phyloP scores from a whole-genome alignment of 2,329 filamentous ascomycete genomes.

The Colletotrichum filicis region DNA sequence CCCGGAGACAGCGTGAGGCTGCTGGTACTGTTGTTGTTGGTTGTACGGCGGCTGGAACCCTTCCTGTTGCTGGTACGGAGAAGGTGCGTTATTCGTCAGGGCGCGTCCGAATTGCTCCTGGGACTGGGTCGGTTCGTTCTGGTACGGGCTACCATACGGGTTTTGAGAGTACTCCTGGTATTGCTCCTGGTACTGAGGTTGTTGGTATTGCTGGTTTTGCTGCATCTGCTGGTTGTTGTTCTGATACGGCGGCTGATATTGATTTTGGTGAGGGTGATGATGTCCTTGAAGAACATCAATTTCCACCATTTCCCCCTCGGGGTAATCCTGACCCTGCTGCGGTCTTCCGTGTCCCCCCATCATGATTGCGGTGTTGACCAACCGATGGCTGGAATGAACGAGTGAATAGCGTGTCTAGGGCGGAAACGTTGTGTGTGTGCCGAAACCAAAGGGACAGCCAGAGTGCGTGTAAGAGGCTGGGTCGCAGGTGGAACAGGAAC shows the following conservation, averaged over 20 bases:
- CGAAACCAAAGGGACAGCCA: background rate
- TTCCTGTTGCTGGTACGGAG: slow-evolving; percentile 25
- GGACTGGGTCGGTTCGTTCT: slow-evolving; percentile 43
- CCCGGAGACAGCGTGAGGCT: slow-evolving; percentile 12
- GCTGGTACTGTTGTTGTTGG: slow-evolving; percentile 10
- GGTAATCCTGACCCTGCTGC: slow-evolving; percentile 41
- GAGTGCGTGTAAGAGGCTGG: slow-evolving; percentile 8
- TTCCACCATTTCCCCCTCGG: slow-evolving; percentile 48
- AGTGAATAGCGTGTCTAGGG: slow-evolving; percentile 29
- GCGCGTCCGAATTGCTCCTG: slow-evolving; percentile 27
- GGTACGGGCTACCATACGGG: slow-evolving; percentile 35
- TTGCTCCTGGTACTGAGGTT: slow-evolving; percentile 30
- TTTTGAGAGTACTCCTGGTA: slow-evolving; percentile 39
- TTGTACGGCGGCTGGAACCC: slow-evolving; percentile 10
- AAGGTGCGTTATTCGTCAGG: slow-evolving; percentile 26
- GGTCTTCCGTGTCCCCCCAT: slow-evolving; percentile 36
- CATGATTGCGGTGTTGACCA: slow-evolving; percentile 34
- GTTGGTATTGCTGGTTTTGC: slow-evolving; percentile 36
- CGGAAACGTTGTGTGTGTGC: background rate
- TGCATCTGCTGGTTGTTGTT: slow-evolving; percentile 8
- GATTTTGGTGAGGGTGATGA: slow-evolving; percentile 32
- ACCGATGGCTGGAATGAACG: slow-evolving; percentile 33
- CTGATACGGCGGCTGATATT: slow-evolving; percentile 31
- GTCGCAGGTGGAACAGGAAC: slow-evolving; percentile 22
- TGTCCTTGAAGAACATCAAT: slow-evolving; percentile 43